phyloP scores from a whole-genome alignment of 192 early-diverging fungal species.

The Umbelopsis sp. region DNA sequence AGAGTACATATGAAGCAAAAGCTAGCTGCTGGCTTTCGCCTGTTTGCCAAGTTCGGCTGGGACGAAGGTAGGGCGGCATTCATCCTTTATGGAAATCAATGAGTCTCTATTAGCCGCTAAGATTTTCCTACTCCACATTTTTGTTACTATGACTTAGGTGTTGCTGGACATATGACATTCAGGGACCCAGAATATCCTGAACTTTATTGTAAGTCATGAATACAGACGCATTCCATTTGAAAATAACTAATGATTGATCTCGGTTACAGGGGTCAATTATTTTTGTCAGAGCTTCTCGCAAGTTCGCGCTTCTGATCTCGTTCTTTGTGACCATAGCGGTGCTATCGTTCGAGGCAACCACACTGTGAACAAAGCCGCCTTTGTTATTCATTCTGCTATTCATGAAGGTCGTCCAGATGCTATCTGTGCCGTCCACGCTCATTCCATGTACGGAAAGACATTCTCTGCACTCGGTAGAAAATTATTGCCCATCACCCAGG shows the following conservation, averaged over 20 bases:
- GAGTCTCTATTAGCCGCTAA: background rate
- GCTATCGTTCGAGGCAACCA: constrained; percentile 47
- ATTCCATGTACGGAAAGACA: constrained; percentile 63
- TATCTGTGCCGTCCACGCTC: constrained; percentile 54
- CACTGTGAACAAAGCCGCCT: constrained; percentile 59
- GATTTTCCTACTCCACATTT: background rate
- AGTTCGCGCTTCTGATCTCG: constrained; percentile 53
- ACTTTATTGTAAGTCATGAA: constrained; percentile 48
- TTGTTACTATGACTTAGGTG: constrained; percentile 28
- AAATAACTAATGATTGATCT: no score
- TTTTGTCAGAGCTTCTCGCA: constrained; percentile 57
- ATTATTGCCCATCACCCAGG: constrained; percentile 58
- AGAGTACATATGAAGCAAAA: constrained; percentile 59
- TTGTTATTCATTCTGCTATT: constrained; percentile 63
- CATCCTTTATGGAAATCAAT: background rate
- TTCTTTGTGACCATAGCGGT: constrained; percentile 59
- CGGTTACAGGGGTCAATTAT: constrained; percentile 45
- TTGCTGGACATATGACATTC: constrained; percentile 62
- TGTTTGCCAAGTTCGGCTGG: constrained; percentile 56
- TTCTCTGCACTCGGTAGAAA: constrained; percentile 49
- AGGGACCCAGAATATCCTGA: constrained; percentile 61
- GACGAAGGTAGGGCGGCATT: constrained; percentile 45
- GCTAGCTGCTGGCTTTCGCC: constrained; percentile 57
- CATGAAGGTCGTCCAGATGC: constrained; percentile 51
- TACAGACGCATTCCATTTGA: background rate